Evolutionary conservation across 352 stramenopile species (phyloP), one percentile per base, ranked within the genome.

Genomic region (Plasmopara muralis): DNA sequence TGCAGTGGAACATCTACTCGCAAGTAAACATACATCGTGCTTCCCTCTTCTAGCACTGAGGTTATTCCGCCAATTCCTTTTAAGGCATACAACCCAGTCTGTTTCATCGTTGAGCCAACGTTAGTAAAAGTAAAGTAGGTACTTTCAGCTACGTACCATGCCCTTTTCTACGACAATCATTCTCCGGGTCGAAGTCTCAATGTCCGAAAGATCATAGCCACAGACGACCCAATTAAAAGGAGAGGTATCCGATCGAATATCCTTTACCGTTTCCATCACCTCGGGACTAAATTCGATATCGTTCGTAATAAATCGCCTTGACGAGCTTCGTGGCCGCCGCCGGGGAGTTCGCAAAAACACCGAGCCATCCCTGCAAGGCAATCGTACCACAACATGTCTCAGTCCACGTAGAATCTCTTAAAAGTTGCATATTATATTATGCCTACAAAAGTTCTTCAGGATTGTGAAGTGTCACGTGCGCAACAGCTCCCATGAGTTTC

Each of bases 1-100:
- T 92, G 78, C 33, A 95, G 60, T 14, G 82, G 82, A 30, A 95
- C 74, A 55, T 95, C 84, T 10, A 95, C 79, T n/a, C 83, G 80
- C 8, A 95, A 60, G 59, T 95, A 95, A 68, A 95, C 86, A 66
- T 95, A 95, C 83, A 93, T 93, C 13, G 83, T 91, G 42, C 64
- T 74, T 10, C 74, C 80, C 51, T 89, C 79, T 43, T 89, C 74
- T 28, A 92, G 39, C 9, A 82, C 70, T 0, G 66, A 79, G 4
- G 66, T 87, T 56, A 95, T 92, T 10, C 84, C 84, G 16, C 79
- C 82, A 30, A 95, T 76, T 40, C 82, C 80, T 59, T 90, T 93
- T 16, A 95, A 66, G 9, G 80, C 82, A 43, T 92, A 86, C 15
- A 92, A 48, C 10, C 84, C 84, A 50, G 66, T 87, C 84, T 94